Evolutionary conservation across 192 early-diverging fungal genomes (phyloP).

Genomic region (Linnemannia elongata): DNA sequence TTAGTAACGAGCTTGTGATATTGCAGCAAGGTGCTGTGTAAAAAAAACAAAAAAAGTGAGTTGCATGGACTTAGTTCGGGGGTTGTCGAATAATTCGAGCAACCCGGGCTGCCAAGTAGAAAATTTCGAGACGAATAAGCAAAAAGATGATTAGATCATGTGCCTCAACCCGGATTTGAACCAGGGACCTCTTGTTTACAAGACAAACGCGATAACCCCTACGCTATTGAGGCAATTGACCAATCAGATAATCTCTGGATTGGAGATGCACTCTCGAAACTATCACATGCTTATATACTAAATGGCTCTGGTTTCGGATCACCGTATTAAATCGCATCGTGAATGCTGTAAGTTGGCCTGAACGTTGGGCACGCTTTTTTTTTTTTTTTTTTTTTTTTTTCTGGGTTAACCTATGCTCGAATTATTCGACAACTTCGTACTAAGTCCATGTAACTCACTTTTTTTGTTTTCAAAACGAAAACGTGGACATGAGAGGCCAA

Average conservation of each 20-base stretch:
- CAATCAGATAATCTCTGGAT: constrained; percentile 8
- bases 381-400: too few relatives aligned
- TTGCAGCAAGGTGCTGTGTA: too few relatives aligned
- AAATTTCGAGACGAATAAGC: too few relatives aligned
- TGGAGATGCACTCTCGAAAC: neutral
- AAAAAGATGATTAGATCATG: constrained; percentile 7
- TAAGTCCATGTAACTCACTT: too few relatives aligned
- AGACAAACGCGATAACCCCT: constrained; percentile 53
- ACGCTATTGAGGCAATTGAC: constrained; percentile 32
- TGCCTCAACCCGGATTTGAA: constrained; percentile 55
- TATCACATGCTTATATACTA: neutral
- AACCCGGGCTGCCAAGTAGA: too few relatives aligned
- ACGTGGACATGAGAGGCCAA: too few relatives aligned
- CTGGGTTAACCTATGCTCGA: too few relatives aligned
- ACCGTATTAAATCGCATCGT: neutral
- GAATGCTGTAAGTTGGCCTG: neutral
- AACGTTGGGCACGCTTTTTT: too few relatives aligned
- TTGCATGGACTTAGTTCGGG: neutral
- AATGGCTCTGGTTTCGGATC: neutral
- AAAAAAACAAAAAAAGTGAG: too few relatives aligned
- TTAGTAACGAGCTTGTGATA: too few relatives aligned
- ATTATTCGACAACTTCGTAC: too few relatives aligned
- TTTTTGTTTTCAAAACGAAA: too few relatives aligned
- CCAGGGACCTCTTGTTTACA: constrained; percentile 56
- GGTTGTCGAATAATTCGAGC: neutral